Percentiles rank a stretch among this genome's conserved stretches.
phyloP scores from a whole-genome alignment of 345 rosid genomes.

The Syzygium aromaticum region DNA sequence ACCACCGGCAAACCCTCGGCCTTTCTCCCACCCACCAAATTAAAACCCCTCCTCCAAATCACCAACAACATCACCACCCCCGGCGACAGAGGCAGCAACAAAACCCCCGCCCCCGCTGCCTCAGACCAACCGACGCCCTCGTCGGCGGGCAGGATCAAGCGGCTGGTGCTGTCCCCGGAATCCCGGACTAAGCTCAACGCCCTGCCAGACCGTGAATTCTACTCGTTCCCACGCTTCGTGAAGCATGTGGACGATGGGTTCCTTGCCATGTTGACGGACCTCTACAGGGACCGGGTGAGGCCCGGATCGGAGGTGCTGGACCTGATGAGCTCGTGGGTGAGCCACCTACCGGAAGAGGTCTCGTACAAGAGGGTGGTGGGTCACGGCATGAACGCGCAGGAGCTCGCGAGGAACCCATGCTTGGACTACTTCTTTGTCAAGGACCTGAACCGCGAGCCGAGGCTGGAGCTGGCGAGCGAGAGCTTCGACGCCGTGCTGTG shows the following conservation, averaged over 20 bases:
- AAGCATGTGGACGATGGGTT: constrained; percentile 78
- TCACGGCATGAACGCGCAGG: constrained; percentile 90
- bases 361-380: constrained; percentile 70
- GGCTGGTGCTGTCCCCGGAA: constrained; percentile 55
- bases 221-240: constrained; percentile 68
- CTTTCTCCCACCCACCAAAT: neutral
- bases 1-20: neutral
- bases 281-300: constrained; percentile 48
- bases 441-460: constrained; percentile 60
- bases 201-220: constrained; percentile 59
- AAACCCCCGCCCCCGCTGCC: neutral
- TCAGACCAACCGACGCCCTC: neutral
- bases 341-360: constrained; percentile 70
- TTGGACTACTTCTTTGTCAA: constrained; percentile 54
- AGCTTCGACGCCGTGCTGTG: constrained; percentile 75
- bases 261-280: constrained; percentile 54
- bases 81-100: neutral
- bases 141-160: constrained; percentile 53
- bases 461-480: constrained; percentile 36
- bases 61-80: neutral
- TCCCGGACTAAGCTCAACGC: constrained; percentile 56
- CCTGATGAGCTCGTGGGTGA: constrained; percentile 91
- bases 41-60: neutral
- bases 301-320: constrained; percentile 70
- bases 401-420: constrained; percentile 68